Evolutionary conservation across 306 rosid genomes (phyloP).

Genomic region (Quercus cerris): DNA sequence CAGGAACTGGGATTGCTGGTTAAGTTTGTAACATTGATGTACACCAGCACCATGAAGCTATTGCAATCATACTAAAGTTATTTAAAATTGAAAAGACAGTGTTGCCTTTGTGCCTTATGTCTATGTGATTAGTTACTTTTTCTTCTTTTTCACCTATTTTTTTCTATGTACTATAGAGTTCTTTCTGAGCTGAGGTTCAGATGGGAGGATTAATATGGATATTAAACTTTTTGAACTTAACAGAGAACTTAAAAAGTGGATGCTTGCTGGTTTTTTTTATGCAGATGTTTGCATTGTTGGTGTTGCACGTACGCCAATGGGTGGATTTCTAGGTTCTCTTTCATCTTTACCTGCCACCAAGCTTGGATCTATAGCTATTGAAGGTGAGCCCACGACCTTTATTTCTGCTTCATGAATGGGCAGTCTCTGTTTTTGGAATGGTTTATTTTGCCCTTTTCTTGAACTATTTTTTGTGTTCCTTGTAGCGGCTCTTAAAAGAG

Average conservation of each 20-base stretch:
- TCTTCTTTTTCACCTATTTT: neutral
- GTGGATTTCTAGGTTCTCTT: constrained; percentile 83
- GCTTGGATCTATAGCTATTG: constrained; percentile 86
- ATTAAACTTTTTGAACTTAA: constrained; percentile 8
- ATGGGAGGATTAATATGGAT: neutral
- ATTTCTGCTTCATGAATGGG: neutral
- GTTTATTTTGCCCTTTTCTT: neutral
- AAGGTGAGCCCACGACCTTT: constrained; percentile 44
- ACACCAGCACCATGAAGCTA: neutral
- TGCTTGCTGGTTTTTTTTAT: constrained; percentile 10
- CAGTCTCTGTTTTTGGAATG: neutral
- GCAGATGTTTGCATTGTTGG: constrained; percentile 97
- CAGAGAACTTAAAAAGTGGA: neutral
- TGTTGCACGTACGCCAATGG: constrained; percentile 97
- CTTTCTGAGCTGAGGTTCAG: too few relatives aligned
- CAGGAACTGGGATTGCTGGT: neutral
- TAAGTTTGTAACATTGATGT: neutral
- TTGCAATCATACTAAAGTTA: neutral
- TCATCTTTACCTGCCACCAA: constrained; percentile 89
- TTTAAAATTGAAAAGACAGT: neutral
- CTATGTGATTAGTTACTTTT: neutral
- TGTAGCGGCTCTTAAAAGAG: constrained; percentile 91
- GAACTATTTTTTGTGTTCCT: neutral
- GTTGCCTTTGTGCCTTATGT: neutral
- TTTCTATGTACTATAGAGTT: too few relatives aligned